Evolutionary conservation across 192 early-diverging fungal genomes (phyloP), one percentile per base, ranked within the genome.

Genomic region (Coemansia sp.): DNA sequence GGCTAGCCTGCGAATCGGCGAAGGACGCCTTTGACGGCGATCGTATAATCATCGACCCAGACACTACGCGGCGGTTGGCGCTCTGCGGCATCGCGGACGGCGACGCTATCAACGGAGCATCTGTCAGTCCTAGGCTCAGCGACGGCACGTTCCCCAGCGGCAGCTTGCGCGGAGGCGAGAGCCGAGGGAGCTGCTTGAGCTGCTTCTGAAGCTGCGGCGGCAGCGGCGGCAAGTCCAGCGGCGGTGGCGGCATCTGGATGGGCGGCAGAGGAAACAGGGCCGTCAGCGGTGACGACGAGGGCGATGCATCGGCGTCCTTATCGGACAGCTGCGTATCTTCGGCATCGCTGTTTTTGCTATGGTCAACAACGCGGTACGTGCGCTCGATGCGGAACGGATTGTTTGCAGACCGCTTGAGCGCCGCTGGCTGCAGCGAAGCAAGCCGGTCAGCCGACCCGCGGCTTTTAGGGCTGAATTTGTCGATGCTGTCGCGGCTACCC

Each of bases 91-190:
- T 61, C 13, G 51, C 62, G 0, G 53, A 69, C 24, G 79, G 79
- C 40, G 79, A 74, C 29, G 70, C 67, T 29, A 71, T 68, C 24
- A 77, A 70, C 6, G 74, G 74, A 39, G 59, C 36, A 35, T 39
- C 59, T 8, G 36, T 19, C 37, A 82, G 68, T 8, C 79, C 79
- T 51, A 82, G 74, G 48, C 67, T 71, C 59, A 77, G 66, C 29
- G 59, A 21, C 0, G 74, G 79, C 60, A 68, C 76, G 50, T 73
- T 77, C 19, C 33, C 44, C 40, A 75, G 44, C 14, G 72, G 66
- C 66, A 77, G 75, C 69, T 74, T 77, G 59, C 80, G 80, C n/a
- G 80, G 80, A 9, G 80, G 80, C 21, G 80, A 82, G 29, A 82
- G 69, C 1, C 80, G 74, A 13, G 80, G 80, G 31, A 82, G 75